Conservation (phyloP, 2,329 filamentous ascomycete genomes). For the Eutypa lata region DNA sequence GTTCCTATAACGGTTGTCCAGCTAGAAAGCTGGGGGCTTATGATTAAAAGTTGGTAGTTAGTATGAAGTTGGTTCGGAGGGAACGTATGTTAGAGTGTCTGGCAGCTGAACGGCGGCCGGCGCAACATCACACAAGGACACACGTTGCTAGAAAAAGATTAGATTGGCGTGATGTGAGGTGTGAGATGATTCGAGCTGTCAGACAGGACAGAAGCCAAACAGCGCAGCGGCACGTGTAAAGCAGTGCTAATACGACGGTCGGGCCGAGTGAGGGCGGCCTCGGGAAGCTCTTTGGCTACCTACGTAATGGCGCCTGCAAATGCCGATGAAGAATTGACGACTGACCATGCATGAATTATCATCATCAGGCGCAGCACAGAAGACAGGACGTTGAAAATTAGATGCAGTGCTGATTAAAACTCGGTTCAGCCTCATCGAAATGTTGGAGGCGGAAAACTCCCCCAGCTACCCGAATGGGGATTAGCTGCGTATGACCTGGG, state of each 20-base stretch:
- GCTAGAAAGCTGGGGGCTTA: not conserved
- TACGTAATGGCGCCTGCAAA: not conserved
- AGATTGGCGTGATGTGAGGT: not conserved
- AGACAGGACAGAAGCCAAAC: not conserved
- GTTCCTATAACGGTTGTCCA: not conserved
- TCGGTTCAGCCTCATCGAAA: constrained; percentile 26
- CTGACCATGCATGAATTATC: not conserved
- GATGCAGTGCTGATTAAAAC: constrained; percentile 18
- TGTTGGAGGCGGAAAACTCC: constrained; percentile 15
- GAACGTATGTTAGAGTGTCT: not conserved
- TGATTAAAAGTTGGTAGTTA: not conserved
- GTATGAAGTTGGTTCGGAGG: not conserved
- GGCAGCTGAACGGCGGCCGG: not conserved
- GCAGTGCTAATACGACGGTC: not conserved
- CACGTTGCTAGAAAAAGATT: not conserved
- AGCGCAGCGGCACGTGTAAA: not conserved
- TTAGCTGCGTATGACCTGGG: not conserved
- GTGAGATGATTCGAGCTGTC: not conserved
- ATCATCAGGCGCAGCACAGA: not conserved
- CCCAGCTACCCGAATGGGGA: not conserved
- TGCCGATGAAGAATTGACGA: constrained; percentile 1
- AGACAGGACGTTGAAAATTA: constrained; percentile 5
- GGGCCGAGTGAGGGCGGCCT: not conserved
- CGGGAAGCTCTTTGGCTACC: not conserved
- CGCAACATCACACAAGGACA: not conserved